Conservation (phyloP, 371 early-diverging fungal genomes). For the Blakeslea trispora region DNA sequence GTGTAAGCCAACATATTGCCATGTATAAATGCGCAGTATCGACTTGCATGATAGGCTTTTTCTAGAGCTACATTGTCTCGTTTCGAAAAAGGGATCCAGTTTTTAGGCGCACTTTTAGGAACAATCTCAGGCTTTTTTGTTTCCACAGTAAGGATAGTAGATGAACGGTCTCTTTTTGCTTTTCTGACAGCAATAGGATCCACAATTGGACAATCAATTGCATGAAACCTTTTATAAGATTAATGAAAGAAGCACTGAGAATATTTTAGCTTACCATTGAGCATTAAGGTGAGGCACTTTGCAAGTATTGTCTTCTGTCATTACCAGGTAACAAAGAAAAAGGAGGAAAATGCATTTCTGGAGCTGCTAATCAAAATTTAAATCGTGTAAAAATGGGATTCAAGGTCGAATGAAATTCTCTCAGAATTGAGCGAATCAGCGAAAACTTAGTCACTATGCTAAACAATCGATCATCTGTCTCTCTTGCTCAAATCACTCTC, state of each 20-base stretch:
- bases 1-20: not conserved
- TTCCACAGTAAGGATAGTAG: not conserved
- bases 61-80: slow-evolving; percentile 63
- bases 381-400: too few relatives aligned
- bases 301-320: too few relatives aligned
- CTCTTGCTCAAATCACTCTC: too few relatives aligned
- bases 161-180: slow-evolving; percentile 18
- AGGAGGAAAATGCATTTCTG: not conserved
- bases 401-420: too few relatives aligned
- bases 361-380: too few relatives aligned
- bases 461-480: too few relatives aligned
- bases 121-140: not conserved
- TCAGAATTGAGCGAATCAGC: too few relatives aligned
- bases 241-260: not conserved
- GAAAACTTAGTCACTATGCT: too few relatives aligned
- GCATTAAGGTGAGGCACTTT: slow-evolving; percentile 6
- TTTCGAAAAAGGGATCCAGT: slow-evolving; percentile 65
- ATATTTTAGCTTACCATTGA: slow-evolving; percentile 8
- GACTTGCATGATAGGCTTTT: slow-evolving; percentile 49
- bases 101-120: slow-evolving; percentile 18
- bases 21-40: not conserved
- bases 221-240: slow-evolving; percentile 30
- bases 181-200: slow-evolving; percentile 32
- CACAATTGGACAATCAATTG: slow-evolving; percentile 27
- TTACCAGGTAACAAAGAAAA: not conserved